Evolutionary conservation across 1,284 basidiomycete species (phyloP).

Genomic region (Erythrobasidium hasegawianum): DNA sequence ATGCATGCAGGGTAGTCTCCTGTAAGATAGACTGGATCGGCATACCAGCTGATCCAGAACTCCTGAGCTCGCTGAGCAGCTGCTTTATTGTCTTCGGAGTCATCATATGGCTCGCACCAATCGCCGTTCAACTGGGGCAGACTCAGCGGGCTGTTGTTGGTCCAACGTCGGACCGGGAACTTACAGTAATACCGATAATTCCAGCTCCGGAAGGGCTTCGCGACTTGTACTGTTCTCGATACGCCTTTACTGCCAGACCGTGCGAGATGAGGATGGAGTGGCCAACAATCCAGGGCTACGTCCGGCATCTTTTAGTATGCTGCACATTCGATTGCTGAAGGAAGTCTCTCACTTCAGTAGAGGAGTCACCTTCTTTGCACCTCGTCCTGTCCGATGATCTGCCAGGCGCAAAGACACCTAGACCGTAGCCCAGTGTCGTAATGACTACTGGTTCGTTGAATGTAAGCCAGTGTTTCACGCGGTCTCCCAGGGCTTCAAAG

Average conservation of each 20-base stretch:
- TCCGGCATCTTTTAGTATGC: too few relatives aligned
- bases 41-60: conserved; percentile 33
- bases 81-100: conserved; percentile 55
- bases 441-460: conserved; percentile 57
- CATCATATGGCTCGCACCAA: conserved; percentile 66
- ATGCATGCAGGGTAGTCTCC: conserved; percentile 64
- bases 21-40: conserved; percentile 33
- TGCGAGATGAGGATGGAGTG: conserved; percentile 67
- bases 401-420: conserved; percentile 65
- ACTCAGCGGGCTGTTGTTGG: background rate
- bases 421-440: conserved; percentile 61
- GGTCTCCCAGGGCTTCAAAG: conserved; percentile 67
- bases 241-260: conserved; percentile 62
- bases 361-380: conserved; percentile 59
- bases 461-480: conserved; percentile 65
- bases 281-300: conserved; percentile 64
- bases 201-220: conserved; percentile 54
- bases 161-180: background rate
- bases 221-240: conserved; percentile 60
- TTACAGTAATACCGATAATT: conserved; percentile 62
- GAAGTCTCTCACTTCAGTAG: conserved; percentile 61
- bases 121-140: conserved; percentile 59
- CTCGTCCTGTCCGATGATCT: conserved; percentile 60
- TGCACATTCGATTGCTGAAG: too few relatives aligned
- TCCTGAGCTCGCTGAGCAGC: conserved; percentile 50